Evolutionary conservation across 2,329 filamentous ascomycete species (phyloP).

Genomic region (Ascosphaera apis): DNA sequence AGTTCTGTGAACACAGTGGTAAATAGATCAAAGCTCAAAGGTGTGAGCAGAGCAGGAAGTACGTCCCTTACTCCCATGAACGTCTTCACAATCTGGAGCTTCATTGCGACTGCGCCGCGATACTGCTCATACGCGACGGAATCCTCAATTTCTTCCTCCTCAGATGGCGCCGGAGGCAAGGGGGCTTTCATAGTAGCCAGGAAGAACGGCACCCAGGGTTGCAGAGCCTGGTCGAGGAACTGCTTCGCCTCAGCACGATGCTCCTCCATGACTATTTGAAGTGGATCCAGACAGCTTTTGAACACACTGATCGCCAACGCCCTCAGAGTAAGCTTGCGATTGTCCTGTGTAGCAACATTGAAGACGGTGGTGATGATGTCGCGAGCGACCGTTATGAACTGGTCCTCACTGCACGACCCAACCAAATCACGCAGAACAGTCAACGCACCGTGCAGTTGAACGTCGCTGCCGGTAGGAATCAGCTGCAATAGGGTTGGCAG

Average conservation of each 20-base stretch:
- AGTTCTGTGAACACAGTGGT: slow-evolving; percentile 78
- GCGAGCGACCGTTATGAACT: slow-evolving; percentile 76
- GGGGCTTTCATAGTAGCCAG: slow-evolving; percentile 50
- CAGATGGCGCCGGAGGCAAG: slow-evolving; percentile 37
- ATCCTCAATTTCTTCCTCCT: slow-evolving; percentile 35
- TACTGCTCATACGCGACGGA: slow-evolving; percentile 38
- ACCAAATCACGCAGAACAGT: slow-evolving; percentile 75
- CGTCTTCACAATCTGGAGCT: slow-evolving; percentile 81
- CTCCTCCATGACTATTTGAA: slow-evolving; percentile 92
- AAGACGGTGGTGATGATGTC: slow-evolving; percentile 70
- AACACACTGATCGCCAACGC: slow-evolving; percentile 80
- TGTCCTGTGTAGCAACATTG: slow-evolving; percentile 54
- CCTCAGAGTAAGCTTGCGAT: slow-evolving; percentile 50
- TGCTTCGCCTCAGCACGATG: slow-evolving; percentile 65
- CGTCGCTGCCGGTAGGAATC: slow-evolving; percentile 52
- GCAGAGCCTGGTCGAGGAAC: slow-evolving; percentile 71
- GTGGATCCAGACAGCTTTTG: slow-evolving; percentile 72
- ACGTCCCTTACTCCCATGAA: slow-evolving; percentile 70
- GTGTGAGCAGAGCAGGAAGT: slow-evolving; percentile 59
- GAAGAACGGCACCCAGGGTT: slow-evolving; percentile 78
- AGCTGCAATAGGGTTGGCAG: slow-evolving; percentile 58
- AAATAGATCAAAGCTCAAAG: slow-evolving; percentile 66
- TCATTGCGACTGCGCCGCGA: slow-evolving; percentile 65
- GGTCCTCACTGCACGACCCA: slow-evolving; percentile 80
- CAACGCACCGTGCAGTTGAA: slow-evolving; percentile 69